Evolutionary conservation across 2,329 filamentous ascomycete species (phyloP).

Genomic region (Arthrobotrys megalospora): DNA sequence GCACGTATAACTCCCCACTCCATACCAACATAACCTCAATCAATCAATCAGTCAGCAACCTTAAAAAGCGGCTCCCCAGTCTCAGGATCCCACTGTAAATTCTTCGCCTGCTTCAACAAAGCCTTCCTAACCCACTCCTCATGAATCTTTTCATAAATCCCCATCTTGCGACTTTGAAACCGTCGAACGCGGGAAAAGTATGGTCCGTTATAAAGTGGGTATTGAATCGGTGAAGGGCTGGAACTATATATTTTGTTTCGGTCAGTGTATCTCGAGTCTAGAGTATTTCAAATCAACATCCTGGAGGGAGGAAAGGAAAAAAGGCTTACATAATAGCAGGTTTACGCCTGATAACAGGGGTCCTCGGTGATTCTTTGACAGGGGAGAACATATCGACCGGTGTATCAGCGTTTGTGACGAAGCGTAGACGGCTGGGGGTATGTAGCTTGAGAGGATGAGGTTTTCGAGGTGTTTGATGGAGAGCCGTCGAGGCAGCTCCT

Average conservation of each 20-base stretch:
- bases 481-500: neutral
- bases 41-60: too few relatives aligned
- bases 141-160: constrained; percentile 50
- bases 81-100: constrained; percentile 41
- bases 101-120: constrained; percentile 35
- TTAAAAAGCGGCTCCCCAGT: constrained; percentile 50
- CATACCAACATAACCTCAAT: neutral
- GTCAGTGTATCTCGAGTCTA: neutral
- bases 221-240: neutral
- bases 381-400: constrained; percentile 10
- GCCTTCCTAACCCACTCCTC: constrained; percentile 50
- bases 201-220: constrained; percentile 2
- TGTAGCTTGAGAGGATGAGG: neutral
- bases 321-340: neutral
- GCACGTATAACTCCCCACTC: too few relatives aligned
- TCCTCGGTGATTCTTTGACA: neutral
- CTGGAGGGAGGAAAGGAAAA: neutral
- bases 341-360: neutral
- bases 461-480: neutral
- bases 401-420: constrained; percentile 7
- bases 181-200: constrained; percentile 16
- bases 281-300: neutral
- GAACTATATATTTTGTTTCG: neutral
- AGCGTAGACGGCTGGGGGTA: constrained; percentile 10
- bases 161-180: constrained; percentile 11